Conservation (phyloP, 2,329 filamentous ascomycete species). For the Rhinocladiella similis region DNA sequence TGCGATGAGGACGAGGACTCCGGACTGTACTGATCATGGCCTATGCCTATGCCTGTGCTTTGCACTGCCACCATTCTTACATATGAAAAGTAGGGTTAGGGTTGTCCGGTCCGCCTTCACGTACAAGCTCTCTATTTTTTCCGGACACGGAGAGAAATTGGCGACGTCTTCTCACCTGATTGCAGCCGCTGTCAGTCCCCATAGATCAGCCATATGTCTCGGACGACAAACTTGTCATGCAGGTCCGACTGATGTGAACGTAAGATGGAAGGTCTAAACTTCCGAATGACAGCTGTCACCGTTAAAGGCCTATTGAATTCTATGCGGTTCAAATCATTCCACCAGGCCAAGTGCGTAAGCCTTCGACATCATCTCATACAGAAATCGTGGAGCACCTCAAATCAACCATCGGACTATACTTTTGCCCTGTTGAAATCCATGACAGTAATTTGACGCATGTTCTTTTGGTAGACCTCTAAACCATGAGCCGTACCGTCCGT, state of each 20-base stretch:
- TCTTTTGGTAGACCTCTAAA: background rate
- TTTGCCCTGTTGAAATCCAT: background rate
- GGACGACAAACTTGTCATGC: background rate
- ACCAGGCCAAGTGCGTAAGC: background rate
- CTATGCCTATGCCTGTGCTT: background rate
- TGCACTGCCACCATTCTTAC: background rate
- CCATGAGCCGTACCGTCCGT: background rate
- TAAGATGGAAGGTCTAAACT: background rate
- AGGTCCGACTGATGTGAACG: background rate
- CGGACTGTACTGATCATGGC: too few species aligned
- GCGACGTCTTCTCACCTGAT: background rate
- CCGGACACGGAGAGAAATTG: too few species aligned
- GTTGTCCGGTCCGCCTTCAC: too few species aligned
- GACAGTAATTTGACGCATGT: background rate
- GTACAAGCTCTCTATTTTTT: too few species aligned
- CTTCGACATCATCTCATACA: conserved; percentile 7
- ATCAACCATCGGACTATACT: background rate
- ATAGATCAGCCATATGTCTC: background rate
- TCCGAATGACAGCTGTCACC: conserved; percentile 1
- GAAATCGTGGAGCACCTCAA: conserved; percentile 2
- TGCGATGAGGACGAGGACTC: too few species aligned
- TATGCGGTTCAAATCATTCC: background rate
- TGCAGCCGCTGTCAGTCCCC: background rate
- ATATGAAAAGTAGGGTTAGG: too few species aligned
- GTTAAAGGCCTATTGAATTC: background rate